Evolutionary conservation across 768 basidiomycete genomes (phyloP).

Genomic region (Dacryopinax primogenitus): DNA sequence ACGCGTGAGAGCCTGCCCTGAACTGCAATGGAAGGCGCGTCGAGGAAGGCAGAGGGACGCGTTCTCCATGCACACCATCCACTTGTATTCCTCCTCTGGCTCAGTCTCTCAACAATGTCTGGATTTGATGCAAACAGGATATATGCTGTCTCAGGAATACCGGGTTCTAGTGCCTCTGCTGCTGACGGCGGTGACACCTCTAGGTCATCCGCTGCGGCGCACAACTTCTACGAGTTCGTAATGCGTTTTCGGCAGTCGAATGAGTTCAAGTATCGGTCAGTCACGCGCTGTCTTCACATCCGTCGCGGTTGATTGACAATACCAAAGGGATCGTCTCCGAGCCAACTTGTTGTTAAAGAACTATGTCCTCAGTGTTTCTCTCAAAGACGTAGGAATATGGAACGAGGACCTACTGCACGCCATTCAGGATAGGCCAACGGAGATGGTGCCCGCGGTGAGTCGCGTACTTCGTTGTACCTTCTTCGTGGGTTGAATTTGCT

Average conservation of each 20-base stretch:
- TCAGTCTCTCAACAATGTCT: conserved; percentile 43
- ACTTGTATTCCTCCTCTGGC: neutral
- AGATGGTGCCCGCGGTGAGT: conserved; percentile 73
- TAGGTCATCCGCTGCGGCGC: conserved; percentile 34
- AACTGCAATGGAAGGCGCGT: neutral
- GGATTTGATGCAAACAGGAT: conserved; percentile 75
- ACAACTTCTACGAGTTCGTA: conserved; percentile 49
- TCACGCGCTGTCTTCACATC: neutral
- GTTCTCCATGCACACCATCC: neutral
- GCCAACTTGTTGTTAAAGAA: conserved; percentile 83
- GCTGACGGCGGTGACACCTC: conserved; percentile 71
- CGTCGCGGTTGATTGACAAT: conserved; percentile 12
- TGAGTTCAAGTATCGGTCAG: conserved; percentile 82
- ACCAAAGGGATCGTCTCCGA: conserved; percentile 66
- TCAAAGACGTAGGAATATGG: conserved; percentile 64
- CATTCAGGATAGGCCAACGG: conserved; percentile 79
- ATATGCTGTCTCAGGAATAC: conserved; percentile 69
- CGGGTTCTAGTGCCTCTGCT: conserved; percentile 40
- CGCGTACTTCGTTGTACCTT: too few relatives aligned
- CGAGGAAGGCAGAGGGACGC: neutral
- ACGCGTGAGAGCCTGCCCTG: neutral
- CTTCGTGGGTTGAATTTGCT: too few relatives aligned
- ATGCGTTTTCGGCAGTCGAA: conserved; percentile 77
- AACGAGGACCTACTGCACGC: conserved; percentile 89
- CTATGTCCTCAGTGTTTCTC: conserved; percentile 73